Percentiles rank a stretch among this genome's conserved stretches.
These are phyloP conservation scores for Caulochytrium protostelioides DNA, from an alignment of 371 early-diverging fungal genomes.

Conservation along the genomic window DNA sequence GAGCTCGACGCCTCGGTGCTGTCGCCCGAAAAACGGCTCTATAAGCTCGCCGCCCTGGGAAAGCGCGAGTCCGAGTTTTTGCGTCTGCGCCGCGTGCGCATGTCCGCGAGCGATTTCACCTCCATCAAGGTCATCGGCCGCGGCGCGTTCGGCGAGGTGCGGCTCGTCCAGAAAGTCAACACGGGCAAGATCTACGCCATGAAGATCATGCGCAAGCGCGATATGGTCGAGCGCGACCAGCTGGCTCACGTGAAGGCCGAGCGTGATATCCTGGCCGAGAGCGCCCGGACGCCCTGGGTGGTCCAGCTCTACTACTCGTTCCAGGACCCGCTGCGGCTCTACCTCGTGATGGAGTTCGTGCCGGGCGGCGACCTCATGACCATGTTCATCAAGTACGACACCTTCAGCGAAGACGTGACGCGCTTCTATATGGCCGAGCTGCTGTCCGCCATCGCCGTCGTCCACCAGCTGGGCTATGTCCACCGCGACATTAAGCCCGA, in stretches of 20 bases:
- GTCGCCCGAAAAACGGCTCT: constrained; percentile 64
- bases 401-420: constrained; percentile 88
- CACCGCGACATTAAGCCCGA: constrained; percentile 48
- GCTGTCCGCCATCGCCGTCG: constrained; percentile 77
- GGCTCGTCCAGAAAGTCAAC: constrained; percentile 83
- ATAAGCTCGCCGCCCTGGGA: constrained; percentile 50
- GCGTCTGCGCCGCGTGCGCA: constrained; percentile 67
- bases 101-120: constrained; percentile 81
- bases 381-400: constrained; percentile 88
- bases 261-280: constrained; percentile 89
- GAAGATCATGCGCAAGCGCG: constrained; percentile 85
- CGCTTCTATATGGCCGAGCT: constrained; percentile 96
- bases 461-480: constrained; percentile 90
- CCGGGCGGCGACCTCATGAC: constrained; percentile 83
- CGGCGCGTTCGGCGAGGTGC: constrained; percentile 97
- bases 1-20: neutral
- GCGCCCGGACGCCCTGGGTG: constrained; percentile 80
- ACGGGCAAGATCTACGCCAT: constrained; percentile 95
- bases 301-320: constrained; percentile 91
- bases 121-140: constrained; percentile 98
- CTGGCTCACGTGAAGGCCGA: constrained; percentile 92
- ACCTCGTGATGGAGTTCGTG: constrained; percentile 94
- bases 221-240: constrained; percentile 95
- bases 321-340: constrained; percentile 81
- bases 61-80: constrained; percentile 81